These are phyloP conservation scores for Xylaria longipes DNA, from an alignment of 495 filamentous ascomycete genomes.

Conservation along the genomic window DNA sequence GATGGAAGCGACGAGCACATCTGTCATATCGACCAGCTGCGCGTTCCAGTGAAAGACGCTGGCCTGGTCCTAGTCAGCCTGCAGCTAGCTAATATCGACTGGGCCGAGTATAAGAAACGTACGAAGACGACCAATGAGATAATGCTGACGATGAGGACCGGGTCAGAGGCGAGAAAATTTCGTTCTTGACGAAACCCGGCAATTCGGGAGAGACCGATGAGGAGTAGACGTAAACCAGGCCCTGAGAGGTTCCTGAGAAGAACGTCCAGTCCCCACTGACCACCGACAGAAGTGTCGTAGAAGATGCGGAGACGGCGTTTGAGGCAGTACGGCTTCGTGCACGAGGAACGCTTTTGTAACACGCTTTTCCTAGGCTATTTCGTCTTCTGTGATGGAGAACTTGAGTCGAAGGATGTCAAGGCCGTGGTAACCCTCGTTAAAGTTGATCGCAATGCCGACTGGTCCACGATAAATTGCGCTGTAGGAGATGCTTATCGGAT, in stretches of 20 bases:
- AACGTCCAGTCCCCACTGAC: background rate
- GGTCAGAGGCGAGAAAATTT: background rate
- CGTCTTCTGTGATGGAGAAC: background rate
- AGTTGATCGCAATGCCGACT: background rate
- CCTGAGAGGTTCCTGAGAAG: background rate
- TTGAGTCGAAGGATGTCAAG: background rate
- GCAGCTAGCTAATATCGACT: constrained; percentile 25
- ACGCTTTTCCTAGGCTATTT: background rate
- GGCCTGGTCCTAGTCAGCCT: background rate
- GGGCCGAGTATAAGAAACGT: constrained; percentile 13
- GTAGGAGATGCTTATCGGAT: background rate
- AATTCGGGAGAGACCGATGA: background rate
- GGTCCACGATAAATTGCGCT: background rate
- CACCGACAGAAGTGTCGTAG: background rate
- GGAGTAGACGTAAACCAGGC: background rate
- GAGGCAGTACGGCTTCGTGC: background rate
- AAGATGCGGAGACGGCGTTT: background rate
- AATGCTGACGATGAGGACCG: background rate
- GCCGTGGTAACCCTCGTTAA: background rate
- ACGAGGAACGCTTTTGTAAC: background rate
- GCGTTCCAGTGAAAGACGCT: background rate
- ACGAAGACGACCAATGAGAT: background rate
- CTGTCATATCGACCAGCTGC: background rate
- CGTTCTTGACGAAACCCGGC: background rate
- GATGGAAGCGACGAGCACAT: background rate